phyloP scores from a whole-genome alignment of 192 early-diverging fungal genomes.

The Chytriomyces sp. region DNA sequence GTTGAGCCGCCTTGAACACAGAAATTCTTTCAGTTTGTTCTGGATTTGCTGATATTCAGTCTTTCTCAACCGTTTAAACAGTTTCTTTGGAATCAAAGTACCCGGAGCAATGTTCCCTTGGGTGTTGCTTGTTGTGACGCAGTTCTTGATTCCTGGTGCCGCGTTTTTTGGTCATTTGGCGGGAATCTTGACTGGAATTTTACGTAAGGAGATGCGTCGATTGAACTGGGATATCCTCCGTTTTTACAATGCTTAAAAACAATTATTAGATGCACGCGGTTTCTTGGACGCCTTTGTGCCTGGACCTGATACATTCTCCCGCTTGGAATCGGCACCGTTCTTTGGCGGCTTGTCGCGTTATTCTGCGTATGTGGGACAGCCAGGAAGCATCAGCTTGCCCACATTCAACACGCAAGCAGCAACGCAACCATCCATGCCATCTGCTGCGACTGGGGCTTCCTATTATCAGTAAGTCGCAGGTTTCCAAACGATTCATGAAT shows the following conservation, averaged over 20 bases:
- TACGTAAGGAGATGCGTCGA: neutral
- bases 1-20: neutral
- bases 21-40: neutral
- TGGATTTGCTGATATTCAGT: neutral
- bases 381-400: conserved; percentile 14
- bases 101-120: conserved; percentile 27
- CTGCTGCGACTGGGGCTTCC: neutral
- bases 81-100: conserved; percentile 33
- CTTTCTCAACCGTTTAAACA: neutral
- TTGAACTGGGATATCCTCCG: neutral
- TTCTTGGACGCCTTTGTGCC: conserved; percentile 15
- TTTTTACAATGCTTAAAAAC: neutral
- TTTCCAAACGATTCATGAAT: neutral
- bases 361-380: conserved; percentile 19
- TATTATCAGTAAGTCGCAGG: conserved; percentile 24
- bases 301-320: conserved; percentile 6
- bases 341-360: neutral
- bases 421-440: neutral
- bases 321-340: conserved; percentile 10
- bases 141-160: conserved; percentile 18
- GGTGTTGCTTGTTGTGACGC: conserved; percentile 26
- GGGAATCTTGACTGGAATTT: conserved; percentile 20
- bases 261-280: neutral
- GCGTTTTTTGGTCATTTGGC: conserved; percentile 30
- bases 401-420: conserved; percentile 5